Evolutionary conservation across 2,329 filamentous ascomycete species (phyloP), one percentile per base, ranked within the genome.

Genomic region (Alternaria brassicae): DNA sequence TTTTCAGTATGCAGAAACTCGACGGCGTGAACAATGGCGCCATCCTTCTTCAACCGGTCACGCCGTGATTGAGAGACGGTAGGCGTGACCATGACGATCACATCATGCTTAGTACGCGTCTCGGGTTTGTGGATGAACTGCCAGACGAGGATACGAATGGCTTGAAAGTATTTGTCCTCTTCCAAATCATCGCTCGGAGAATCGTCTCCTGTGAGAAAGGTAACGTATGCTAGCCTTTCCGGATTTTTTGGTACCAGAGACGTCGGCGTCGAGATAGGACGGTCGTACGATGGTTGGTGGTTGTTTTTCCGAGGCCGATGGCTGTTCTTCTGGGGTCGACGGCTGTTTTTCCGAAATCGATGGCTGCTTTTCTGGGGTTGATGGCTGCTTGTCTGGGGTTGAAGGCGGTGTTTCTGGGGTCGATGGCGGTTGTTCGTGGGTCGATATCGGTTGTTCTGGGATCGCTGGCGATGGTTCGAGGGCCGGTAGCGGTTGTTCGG

Each of bases 91-190:
- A 73, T 66, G 42, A 76, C 72, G 21, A 75, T 48, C 7, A 73
- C 68, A 44, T 71, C 66, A 10, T 55, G 54, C 5, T 68, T 64
- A 13, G 68, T 65, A n/a, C 63, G 60, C 4, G 72, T 75, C 17
- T 63, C 47, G 15, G 63, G 56, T 19, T 64, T 57, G 53, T 75
- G 73, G 1, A 72, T 40, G 3, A 76, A 66, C 41, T 76, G 73
- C 65, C 71, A 75, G 17, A 72, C 42, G 17, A 76, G 66, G n/a
- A 76, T 70, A 4, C 71, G 68, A 13, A 63, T 62, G 3, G 69
- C 72, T 37, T 63, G 45, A 48, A 75, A 74, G 49, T 75, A 75
- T 8, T 65, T 62, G 54, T 74, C 72, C 12, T 70, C 53, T 23
- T 72, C 67, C 19, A 71, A 53, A 40, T 72, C 60, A 17, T 70